A percentile compares a stretch with the other conserved stretches of the same genome.
phyloP scores from a whole-genome alignment of 139 green algal species.

The Tetradesmus obliquus region DNA sequence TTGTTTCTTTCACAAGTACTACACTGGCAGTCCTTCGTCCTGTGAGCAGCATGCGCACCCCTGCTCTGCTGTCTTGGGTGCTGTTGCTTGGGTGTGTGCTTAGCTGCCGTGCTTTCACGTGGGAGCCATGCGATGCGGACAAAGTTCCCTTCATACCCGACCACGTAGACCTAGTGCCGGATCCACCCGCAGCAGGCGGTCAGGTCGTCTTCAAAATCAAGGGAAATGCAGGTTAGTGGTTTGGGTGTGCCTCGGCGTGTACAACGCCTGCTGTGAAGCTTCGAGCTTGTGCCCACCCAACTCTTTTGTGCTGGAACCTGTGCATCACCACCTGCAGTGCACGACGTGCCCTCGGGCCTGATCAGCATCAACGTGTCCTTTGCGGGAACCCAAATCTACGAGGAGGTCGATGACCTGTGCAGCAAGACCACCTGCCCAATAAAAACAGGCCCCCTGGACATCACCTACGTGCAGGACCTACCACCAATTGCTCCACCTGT shows the following conservation, averaged over 20 bases:
- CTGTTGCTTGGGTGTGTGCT: neutral
- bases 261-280: neutral
- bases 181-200: slow-evolving; percentile 56
- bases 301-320: neutral
- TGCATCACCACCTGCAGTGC: slow-evolving; percentile 18
- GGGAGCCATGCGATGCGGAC: slow-evolving; percentile 51
- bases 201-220: slow-evolving; percentile 54
- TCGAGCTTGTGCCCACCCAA: neutral
- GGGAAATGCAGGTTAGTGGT: slow-evolving; percentile 46
- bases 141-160: slow-evolving; percentile 31
- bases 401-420: slow-evolving; percentile 60
- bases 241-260: neutral
- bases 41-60: neutral
- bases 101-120: slow-evolving; percentile 49
- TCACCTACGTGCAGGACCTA: slow-evolving; percentile 57
- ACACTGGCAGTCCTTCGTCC: neutral
- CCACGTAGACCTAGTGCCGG: slow-evolving; percentile 52
- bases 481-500: slow-evolving; percentile 70
- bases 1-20: too few species aligned
- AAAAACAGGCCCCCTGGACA: slow-evolving; percentile 41
- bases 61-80: neutral
- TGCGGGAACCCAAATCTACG: slow-evolving; percentile 53
- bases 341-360: slow-evolving; percentile 46
- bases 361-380: slow-evolving; percentile 63
- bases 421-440: slow-evolving; percentile 62